phyloP scores from a whole-genome alignment of 169 alveolate genomes.

The Plasmodium chabaudi region DNA sequence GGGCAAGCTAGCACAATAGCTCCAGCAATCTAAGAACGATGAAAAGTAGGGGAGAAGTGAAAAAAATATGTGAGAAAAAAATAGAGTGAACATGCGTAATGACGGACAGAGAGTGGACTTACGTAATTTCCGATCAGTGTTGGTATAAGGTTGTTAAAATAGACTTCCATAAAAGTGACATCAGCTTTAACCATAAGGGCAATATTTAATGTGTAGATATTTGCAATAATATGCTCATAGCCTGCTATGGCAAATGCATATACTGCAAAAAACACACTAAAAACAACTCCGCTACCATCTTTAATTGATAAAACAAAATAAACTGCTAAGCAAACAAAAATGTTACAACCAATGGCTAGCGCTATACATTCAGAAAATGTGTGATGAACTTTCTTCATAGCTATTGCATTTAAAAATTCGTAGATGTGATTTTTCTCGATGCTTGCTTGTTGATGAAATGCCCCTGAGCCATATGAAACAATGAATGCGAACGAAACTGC shows the following conservation, averaged over 20 bases:
- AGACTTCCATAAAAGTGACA: conserved; percentile 66
- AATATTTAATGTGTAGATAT: conserved; percentile 83
- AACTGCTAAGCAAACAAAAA: conserved; percentile 84
- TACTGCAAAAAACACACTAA: conserved; percentile 78
- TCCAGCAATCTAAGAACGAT: conserved; percentile 41
- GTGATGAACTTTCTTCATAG: conserved; percentile 59
- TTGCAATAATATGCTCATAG: conserved; percentile 85
- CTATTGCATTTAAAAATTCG: conserved; percentile 57
- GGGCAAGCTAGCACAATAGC: conserved; percentile 45
- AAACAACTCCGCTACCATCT: conserved; percentile 77
- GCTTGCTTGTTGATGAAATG: conserved; percentile 16
- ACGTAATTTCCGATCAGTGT: conserved; percentile 81
- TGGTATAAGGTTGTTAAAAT: conserved; percentile 78
- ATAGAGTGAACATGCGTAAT: background rate
- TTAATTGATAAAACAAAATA: conserved; percentile 70
- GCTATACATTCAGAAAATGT: conserved; percentile 78
- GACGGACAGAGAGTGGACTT: background rate
- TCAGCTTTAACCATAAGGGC: conserved; percentile 75
- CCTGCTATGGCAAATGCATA: conserved; percentile 87
- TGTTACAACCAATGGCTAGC: conserved; percentile 84
- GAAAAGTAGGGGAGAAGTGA: no score
- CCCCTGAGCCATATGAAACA: conserved; percentile 81
- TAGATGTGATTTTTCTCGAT: conserved; percentile 42
- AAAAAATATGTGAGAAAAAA: no score
- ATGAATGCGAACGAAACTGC: conserved; percentile 78